Percentiles rank a stretch among this genome's conserved stretches.
Evolutionary conservation across 2,329 filamentous ascomycete genomes (phyloP).

Genomic region (Albifimbria verrucaria): DNA sequence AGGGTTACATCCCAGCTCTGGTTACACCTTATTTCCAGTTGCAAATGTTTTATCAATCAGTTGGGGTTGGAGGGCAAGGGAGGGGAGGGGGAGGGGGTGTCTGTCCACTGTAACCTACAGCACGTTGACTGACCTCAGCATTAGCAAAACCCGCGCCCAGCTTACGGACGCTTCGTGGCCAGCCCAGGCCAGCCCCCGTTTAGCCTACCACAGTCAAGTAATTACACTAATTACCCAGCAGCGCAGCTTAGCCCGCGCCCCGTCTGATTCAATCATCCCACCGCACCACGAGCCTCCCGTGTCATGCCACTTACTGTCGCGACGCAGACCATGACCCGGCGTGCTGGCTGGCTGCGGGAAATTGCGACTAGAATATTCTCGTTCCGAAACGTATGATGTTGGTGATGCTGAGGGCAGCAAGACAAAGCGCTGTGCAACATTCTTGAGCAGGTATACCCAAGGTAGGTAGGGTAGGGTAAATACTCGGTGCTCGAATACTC

Average conservation of each 20-base stretch:
- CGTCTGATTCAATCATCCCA: background rate
- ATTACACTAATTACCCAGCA: too few relatives aligned
- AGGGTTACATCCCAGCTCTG: too few relatives aligned
- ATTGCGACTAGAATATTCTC: too few relatives aligned
- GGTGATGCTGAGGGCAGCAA: too few relatives aligned
- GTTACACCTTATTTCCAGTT: background rate
- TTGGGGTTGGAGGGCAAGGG: background rate
- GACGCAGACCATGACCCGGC: background rate
- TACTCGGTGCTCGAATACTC: too few relatives aligned
- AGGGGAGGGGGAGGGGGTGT: background rate
- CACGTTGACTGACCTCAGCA: background rate
- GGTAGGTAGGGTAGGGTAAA: too few relatives aligned
- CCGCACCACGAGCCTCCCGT: background rate
- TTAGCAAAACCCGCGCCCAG: too few relatives aligned
- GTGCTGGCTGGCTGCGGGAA: too few relatives aligned
- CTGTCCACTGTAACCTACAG: background rate
- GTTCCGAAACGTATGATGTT: too few relatives aligned
- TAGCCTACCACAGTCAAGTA: background rate
- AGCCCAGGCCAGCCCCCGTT: background rate
- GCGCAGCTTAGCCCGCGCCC: background rate
- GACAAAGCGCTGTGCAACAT: too few relatives aligned
- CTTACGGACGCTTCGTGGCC: background rate
- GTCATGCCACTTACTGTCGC: background rate
- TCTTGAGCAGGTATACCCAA: too few relatives aligned
- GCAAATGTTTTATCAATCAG: background rate